Evolutionary conservation across 306 rosid species (phyloP).

Genomic region (Begonia loranthoides): DNA sequence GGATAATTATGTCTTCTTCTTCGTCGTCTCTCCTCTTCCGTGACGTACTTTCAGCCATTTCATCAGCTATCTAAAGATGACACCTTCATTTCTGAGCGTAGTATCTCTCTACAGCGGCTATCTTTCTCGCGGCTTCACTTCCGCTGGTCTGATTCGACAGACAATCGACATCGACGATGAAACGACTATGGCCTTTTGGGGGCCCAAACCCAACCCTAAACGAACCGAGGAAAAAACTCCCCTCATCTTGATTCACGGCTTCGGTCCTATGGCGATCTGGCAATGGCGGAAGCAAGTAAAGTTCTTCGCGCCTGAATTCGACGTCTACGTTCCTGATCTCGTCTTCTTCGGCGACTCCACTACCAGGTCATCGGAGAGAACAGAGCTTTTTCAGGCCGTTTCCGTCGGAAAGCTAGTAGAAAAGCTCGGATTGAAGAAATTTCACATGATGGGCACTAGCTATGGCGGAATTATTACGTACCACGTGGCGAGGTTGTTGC

Average conservation of each 20-base stretch:
- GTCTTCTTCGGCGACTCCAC: slow-evolving; percentile 70
- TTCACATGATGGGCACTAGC: slow-evolving; percentile 60
- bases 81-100: slow-evolving; percentile 46
- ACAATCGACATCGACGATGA: slow-evolving; percentile 27
- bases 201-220: slow-evolving; percentile 20
- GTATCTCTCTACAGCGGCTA: slow-evolving; percentile 31
- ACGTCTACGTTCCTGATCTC: slow-evolving; percentile 71
- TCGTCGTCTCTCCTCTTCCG: too few species aligned
- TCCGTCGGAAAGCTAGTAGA: slow-evolving; percentile 49
- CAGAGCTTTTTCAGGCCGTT: slow-evolving; percentile 56
- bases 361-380: slow-evolving; percentile 34
- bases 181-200: slow-evolving; percentile 65
- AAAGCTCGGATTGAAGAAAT: slow-evolving; percentile 27
- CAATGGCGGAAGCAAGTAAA: slow-evolving; percentile 84
- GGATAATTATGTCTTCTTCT: too few species aligned
- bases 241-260: slow-evolving; percentile 65
- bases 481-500: slow-evolving; percentile 41
- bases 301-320: slow-evolving; percentile 37
- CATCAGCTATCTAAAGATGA: slow-evolving; percentile 19
- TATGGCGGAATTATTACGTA: slow-evolving; percentile 87
- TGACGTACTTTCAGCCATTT: too few species aligned
- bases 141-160: slow-evolving; percentile 48
- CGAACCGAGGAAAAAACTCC: slow-evolving; percentile 24
- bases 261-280: slow-evolving; percentile 65
- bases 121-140: slow-evolving; percentile 57